phyloP scores from a whole-genome alignment of 192 early-diverging fungal genomes.

The Coemansia asiatica region DNA sequence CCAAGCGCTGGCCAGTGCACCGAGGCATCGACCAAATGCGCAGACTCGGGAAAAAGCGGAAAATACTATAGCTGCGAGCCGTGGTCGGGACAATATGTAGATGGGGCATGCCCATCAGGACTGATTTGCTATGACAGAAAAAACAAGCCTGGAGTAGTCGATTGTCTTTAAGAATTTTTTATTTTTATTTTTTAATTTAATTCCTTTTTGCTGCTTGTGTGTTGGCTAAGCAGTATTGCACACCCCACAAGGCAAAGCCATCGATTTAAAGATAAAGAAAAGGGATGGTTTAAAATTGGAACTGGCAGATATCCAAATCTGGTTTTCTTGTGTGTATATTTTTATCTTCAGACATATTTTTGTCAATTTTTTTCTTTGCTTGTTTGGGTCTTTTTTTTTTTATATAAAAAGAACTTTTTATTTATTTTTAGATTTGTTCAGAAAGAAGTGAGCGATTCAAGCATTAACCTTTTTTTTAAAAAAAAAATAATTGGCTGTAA shows the following conservation, averaged over 20 bases:
- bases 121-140: slow-evolving; percentile 26
- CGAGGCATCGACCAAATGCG: slow-evolving; percentile 41
- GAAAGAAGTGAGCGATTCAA: background rate
- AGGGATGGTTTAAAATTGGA: slow-evolving; percentile 1
- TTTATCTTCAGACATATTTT: too few species aligned
- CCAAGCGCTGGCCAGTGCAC: slow-evolving; percentile 33
- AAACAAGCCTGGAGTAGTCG: slow-evolving; percentile 30
- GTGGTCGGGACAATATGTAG: slow-evolving; percentile 47
- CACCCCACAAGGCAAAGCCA: slow-evolving; percentile 5
- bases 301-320: too few species aligned
- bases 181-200: background rate
- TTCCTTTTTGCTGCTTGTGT: too few species aligned
- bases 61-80: slow-evolving; percentile 41
- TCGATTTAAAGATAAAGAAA: background rate
- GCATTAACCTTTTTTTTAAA: background rate
- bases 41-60: slow-evolving; percentile 27
- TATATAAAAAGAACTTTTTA: background rate
- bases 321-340: too few species aligned
- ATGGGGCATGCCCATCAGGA: slow-evolving; percentile 27
- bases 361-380: slow-evolving; percentile 3
- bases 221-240: background rate
- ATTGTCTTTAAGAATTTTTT: slow-evolving; percentile 2
- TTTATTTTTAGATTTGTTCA: background rate
- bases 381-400: background rate
- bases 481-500: background rate